phyloP scores from a whole-genome alignment of 176 grass and related monocot species.

The Cenchrus purpureus region DNA sequence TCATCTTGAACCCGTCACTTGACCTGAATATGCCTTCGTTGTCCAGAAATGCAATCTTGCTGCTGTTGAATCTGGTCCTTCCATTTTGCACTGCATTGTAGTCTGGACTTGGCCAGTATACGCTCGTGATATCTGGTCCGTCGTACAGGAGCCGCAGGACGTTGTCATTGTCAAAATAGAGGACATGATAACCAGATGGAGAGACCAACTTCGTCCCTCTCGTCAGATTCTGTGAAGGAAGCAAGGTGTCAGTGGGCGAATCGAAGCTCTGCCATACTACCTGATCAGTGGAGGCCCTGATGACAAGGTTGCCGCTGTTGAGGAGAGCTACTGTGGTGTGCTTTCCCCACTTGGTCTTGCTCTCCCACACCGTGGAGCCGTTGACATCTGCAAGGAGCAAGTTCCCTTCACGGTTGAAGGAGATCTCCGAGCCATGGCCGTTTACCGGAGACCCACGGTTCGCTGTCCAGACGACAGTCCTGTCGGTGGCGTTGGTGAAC shows the following conservation, averaged over 20 bases:
- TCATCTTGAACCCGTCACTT: constrained; percentile 53
- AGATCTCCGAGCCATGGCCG: constrained; percentile 55
- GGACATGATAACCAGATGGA: constrained; percentile 33
- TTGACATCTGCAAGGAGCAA: constrained; percentile 65
- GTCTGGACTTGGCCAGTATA: constrained; percentile 69
- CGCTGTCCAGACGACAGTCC: constrained; percentile 66
- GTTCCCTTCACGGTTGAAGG: constrained; percentile 60
- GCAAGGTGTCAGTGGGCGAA: constrained; percentile 57
- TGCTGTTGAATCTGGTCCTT: constrained; percentile 62
- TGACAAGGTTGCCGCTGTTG: constrained; percentile 63
- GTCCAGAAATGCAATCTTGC: constrained; percentile 54
- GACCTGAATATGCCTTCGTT: constrained; percentile 55
- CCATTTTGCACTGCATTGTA: constrained; percentile 50
- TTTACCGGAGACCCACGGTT: constrained; percentile 48
- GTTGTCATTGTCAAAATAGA: constrained; percentile 77
- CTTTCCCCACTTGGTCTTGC: constrained; percentile 39
- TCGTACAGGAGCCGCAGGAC: constrained; percentile 63
- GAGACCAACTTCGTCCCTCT: constrained; percentile 44
- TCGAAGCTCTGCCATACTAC: constrained; percentile 63
- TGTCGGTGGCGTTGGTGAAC: constrained; percentile 58
- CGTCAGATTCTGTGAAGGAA: constrained; percentile 49
- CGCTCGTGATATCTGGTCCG: constrained; percentile 60
- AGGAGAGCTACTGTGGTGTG: constrained; percentile 52
- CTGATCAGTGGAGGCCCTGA: constrained; percentile 20
- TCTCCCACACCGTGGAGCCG: constrained; percentile 58